Conservation (phyloP, 129 eudicot genomes). For the Chrysanthemum lavandulifolium region DNA sequence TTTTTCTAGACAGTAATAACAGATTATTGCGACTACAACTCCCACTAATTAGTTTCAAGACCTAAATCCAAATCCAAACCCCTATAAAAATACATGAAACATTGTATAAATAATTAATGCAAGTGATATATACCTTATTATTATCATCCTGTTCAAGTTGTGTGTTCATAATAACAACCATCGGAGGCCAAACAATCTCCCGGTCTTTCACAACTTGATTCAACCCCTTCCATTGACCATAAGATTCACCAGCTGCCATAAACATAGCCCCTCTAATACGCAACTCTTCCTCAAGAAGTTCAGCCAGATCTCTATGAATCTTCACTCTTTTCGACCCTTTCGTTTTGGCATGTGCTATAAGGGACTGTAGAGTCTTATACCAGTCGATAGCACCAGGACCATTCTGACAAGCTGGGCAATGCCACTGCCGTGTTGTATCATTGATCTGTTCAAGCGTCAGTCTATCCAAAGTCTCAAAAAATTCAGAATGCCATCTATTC, state of each 20-base stretch:
- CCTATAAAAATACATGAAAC: too few relatives aligned
- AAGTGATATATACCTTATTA: constrained; percentile 47
- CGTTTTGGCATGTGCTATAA: constrained; percentile 74
- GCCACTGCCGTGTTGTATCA: constrained; percentile 75
- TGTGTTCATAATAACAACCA: constrained; percentile 84
- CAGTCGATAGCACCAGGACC: constrained; percentile 90
- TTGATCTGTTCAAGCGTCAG: constrained; percentile 51
- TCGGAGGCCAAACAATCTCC: constrained; percentile 94
- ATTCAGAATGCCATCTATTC: constrained; percentile 46
- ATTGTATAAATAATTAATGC: background rate
- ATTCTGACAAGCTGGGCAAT: constrained; percentile 83
- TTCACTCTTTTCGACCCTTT: constrained; percentile 74
- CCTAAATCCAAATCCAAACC: too few relatives aligned
- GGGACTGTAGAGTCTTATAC: constrained; percentile 72
- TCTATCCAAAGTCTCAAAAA: constrained; percentile 53
- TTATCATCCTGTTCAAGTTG: constrained; percentile 61
- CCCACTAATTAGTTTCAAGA: too few relatives aligned
- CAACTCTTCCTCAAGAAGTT: constrained; percentile 73
- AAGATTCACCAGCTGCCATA: constrained; percentile 62
- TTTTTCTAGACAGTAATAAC: too few relatives aligned
- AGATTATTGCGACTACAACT: too few relatives aligned
- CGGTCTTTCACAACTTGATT: constrained; percentile 40
- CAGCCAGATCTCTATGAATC: constrained; percentile 71
- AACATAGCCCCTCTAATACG: constrained; percentile 53
- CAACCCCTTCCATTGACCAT: constrained; percentile 73